These are phyloP conservation scores for Zygosaccharomyces lentus DNA, from an alignment of 805 yeast species.

Conservation along the genomic window DNA sequence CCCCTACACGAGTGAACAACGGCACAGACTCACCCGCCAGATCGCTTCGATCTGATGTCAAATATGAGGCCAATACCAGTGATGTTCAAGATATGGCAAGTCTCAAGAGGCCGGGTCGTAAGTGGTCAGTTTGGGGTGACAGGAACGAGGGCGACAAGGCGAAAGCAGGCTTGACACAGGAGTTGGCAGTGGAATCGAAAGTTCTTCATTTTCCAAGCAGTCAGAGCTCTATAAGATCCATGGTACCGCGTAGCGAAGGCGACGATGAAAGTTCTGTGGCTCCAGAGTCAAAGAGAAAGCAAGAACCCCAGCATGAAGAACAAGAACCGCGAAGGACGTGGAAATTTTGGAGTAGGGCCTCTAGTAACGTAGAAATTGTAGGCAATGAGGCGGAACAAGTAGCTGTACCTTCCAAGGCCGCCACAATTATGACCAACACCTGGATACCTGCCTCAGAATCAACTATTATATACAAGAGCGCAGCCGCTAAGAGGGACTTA, in stretches of 20 bases:
- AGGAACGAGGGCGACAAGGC: slow-evolving; percentile 3
- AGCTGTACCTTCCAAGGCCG: slow-evolving; percentile 2
- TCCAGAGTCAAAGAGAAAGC: slow-evolving; percentile 5
- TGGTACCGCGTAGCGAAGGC: slow-evolving; percentile 1
- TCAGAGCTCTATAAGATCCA: slow-evolving; percentile 4
- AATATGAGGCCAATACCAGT: slow-evolving; percentile 2
- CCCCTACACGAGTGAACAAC: slow-evolving; percentile 4
- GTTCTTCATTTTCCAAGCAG: slow-evolving; percentile 1
- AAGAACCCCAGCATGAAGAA: neutral
- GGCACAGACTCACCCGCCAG: slow-evolving; percentile 2
- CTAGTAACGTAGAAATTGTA: slow-evolving; percentile 1
- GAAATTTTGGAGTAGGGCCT: slow-evolving; percentile 23
- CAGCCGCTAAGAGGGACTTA: slow-evolving; percentile 14
- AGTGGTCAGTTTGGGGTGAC: slow-evolving; percentile 13
- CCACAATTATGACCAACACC: slow-evolving; percentile 12
- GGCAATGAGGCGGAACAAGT: slow-evolving; percentile 9
- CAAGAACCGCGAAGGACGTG: slow-evolving; percentile 16
- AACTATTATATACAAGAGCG: slow-evolving; percentile 20
- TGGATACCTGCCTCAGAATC: slow-evolving; percentile 24
- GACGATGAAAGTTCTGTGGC: neutral
- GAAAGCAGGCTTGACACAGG: neutral
- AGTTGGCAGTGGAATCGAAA: neutral
- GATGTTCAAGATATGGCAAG: neutral
- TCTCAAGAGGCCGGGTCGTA: slow-evolving; percentile 5
- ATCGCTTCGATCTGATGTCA: slow-evolving; percentile 10